phyloP scores from a whole-genome alignment of 2,329 filamentous ascomycete genomes.

The Madurella mycetomatis region DNA sequence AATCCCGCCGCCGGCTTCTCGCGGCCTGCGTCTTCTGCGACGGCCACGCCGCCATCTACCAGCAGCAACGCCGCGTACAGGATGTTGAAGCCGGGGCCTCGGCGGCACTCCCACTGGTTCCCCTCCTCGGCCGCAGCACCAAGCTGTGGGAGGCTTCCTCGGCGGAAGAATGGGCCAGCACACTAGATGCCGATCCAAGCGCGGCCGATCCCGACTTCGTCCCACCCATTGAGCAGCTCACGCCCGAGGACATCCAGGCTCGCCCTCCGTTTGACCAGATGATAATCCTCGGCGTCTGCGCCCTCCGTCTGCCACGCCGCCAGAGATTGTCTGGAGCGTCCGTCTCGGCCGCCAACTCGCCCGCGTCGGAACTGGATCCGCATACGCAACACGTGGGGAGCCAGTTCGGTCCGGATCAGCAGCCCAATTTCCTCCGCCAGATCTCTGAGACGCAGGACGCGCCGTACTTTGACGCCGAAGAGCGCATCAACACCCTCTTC shows the following conservation, averaged over 20 bases:
- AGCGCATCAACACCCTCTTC: slow-evolving; percentile 41
- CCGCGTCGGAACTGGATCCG: slow-evolving; percentile 25
- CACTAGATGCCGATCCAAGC: slow-evolving; percentile 28
- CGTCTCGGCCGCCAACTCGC: slow-evolving; percentile 20
- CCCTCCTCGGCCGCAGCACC: slow-evolving; percentile 42
- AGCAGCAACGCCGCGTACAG: slow-evolving; percentile 43
- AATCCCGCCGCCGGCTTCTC: slow-evolving; percentile 51
- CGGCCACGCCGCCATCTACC: slow-evolving; percentile 51
- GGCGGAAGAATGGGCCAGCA: slow-evolving; percentile 43
- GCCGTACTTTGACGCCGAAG: slow-evolving; percentile 22
- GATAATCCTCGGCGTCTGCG: slow-evolving; percentile 38
- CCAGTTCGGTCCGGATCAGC: slow-evolving; percentile 14
- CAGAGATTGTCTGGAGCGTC: slow-evolving; percentile 14
- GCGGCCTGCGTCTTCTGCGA: slow-evolving; percentile 55
- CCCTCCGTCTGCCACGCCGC: slow-evolving; percentile 36
- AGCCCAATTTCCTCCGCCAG: slow-evolving; percentile 8
- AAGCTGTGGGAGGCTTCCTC: slow-evolving; percentile 47
- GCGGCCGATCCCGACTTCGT: slow-evolving; percentile 29
- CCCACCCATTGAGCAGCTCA: slow-evolving; percentile 33
- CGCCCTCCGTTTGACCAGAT: slow-evolving; percentile 38
- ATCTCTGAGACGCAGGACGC: slow-evolving; percentile 22
- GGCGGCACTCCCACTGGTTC: slow-evolving; percentile 38
- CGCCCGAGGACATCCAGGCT: slow-evolving; percentile 33
- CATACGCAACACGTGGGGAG: slow-evolving; percentile 14
- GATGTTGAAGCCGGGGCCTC: slow-evolving; percentile 35